A percentile compares a stretch with the other conserved stretches of the same genome.
Conservation (phyloP, 805 yeast genomes). For the Candida ovalis region DNA sequence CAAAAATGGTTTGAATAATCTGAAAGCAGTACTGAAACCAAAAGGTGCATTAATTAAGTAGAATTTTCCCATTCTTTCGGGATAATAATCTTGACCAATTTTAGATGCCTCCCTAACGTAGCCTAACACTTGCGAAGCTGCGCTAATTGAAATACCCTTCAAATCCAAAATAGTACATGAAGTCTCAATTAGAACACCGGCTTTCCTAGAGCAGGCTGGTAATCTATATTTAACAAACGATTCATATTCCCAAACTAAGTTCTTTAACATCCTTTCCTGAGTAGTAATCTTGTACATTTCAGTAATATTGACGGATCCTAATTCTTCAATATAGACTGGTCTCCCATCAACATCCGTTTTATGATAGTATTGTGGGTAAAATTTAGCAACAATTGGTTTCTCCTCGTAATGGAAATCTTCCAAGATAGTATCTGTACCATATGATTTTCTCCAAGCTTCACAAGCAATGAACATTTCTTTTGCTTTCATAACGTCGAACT, state of each 20-base stretch:
- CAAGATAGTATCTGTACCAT: constrained; percentile 82
- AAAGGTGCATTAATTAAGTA: constrained; percentile 95
- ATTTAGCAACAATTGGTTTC: constrained; percentile 82
- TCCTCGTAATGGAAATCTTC: constrained; percentile 89
- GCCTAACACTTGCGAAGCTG: constrained; percentile 80
- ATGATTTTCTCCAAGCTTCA: constrained; percentile 88
- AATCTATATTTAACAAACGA: constrained; percentile 77
- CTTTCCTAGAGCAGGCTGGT: constrained; percentile 90
- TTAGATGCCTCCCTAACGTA: constrained; percentile 91
- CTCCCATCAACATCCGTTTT: constrained; percentile 96
- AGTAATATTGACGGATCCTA: constrained; percentile 83
- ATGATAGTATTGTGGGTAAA: constrained; percentile 96
- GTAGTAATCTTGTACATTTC: constrained; percentile 93
- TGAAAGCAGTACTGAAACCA: constrained; percentile 93
- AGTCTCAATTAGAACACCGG: constrained; percentile 80
- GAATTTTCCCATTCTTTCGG: constrained; percentile 98
- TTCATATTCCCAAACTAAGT: constrained; percentile 97
- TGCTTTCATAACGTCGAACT: constrained; percentile 80
- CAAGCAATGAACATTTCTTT: constrained; percentile 79
- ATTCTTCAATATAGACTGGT: constrained; percentile 91
- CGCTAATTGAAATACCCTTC: constrained; percentile 83
- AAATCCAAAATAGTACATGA: constrained; percentile 94
- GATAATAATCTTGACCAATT: constrained; percentile 96
- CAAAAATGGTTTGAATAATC: constrained; percentile 84
- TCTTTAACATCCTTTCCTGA: constrained; percentile 93